Percentiles rank a stretch among this genome's conserved stretches.
Evolutionary conservation across 164 flowering plant genomes (phyloP).

Genomic region (Brasenia schreberi): DNA sequence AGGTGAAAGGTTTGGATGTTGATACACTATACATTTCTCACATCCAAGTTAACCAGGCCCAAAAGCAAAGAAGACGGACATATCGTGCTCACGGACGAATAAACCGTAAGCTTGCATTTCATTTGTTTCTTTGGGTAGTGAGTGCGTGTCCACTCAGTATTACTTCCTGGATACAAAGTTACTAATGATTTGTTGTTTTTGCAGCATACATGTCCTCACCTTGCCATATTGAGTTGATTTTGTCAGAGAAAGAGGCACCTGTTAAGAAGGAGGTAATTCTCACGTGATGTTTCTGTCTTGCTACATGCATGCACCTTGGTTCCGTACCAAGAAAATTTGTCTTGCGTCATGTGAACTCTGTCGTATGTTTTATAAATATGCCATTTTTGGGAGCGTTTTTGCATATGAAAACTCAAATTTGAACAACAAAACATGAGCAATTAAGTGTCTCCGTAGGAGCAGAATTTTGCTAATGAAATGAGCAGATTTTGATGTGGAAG

Average conservation of each 20-base stretch:
- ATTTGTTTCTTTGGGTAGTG: not conserved
- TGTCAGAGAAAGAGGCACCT: constrained; percentile 71
- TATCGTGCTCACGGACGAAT: constrained; percentile 94
- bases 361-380: too few relatives aligned
- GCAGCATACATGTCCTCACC: constrained; percentile 86
- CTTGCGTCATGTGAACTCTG: too few relatives aligned
- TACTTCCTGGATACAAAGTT: not conserved
- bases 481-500: too few relatives aligned
- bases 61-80: constrained; percentile 78
- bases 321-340: too few relatives aligned
- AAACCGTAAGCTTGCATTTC: constrained; percentile 38
- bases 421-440: too few relatives aligned
- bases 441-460: too few relatives aligned
- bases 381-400: too few relatives aligned
- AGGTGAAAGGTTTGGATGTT: constrained; percentile 86
- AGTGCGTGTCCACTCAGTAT: not conserved
- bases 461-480: too few relatives aligned
- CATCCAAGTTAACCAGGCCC: constrained; percentile 85
- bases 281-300: not conserved
- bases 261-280: constrained; percentile 64
- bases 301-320: too few relatives aligned
- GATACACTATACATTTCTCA: constrained; percentile 63
- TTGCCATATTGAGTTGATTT: constrained; percentile 70
- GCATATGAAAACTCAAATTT: too few relatives aligned
- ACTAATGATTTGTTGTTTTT: not conserved